Evolutionary conservation across 805 yeast species (phyloP), one percentile per base, ranked within the genome.

Genomic region (Yamadazyma tumulicola): DNA sequence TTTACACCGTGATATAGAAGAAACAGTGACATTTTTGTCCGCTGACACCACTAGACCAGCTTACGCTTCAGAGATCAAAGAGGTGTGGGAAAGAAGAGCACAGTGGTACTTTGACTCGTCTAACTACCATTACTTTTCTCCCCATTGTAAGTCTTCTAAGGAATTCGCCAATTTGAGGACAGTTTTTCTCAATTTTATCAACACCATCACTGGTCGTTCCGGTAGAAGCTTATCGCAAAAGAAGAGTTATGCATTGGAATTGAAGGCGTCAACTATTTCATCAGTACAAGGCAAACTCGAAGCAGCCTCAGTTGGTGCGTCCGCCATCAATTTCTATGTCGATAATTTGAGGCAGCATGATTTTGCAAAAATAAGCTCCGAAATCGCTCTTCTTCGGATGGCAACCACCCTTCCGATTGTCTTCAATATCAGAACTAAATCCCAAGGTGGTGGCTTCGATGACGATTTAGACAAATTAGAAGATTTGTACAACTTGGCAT

Each of bases 31-130:
- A 7, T 87, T 85, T 57, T 72, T 93, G 45, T 72, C 74, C 11
- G 59, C 79, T 35, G 99, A 93, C 59, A 77, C 84, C 31, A 70
- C 88, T 0, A 75, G 99, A 54, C 99, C 99, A 11, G 85, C 95
- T 1, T 89, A 81, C 49, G 71, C 72, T 9, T 85, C 79, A 47
- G 96, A 88, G 50, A 80, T 88, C 48, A 69, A 71, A 45, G 77
- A 75, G 19, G 97, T 93, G 19, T 93, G 96, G 95, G 52, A 64
- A 23, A 77, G 88, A 54, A 77, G 99, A 59, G 82, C 85, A 57
- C 52, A 60, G 6, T 81, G 85, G 81, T 93, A 88, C 63, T 68
- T 72, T 21, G 85, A 81, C 36, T 85, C 91, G 48, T 81, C 95
- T 4, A 87, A 84, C 55, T 77, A 73, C 55, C 73, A 75, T 49